Percentiles rank a stretch among this genome's conserved stretches.
Conservation (phyloP, 1,284 basidiomycete species). For the Mrakiaceae sp. region DNA sequence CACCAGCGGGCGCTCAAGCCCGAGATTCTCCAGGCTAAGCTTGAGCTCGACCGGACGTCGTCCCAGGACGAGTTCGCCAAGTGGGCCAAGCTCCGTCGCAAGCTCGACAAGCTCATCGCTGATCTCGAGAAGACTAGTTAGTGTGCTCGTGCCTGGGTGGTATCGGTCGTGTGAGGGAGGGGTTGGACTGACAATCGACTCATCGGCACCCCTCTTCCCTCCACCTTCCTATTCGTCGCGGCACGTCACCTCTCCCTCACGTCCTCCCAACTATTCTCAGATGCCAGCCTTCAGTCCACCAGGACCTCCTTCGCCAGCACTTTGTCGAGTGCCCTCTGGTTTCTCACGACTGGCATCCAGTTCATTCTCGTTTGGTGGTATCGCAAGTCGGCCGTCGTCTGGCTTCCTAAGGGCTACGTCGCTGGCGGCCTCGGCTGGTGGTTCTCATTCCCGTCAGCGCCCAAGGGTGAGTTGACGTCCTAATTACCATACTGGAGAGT, state of each 20-base stretch:
- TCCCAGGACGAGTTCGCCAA: slow-evolving; percentile 97
- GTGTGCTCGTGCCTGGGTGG: slow-evolving; percentile 30
- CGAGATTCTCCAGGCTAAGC: slow-evolving; percentile 65
- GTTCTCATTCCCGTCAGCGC: slow-evolving; percentile 66
- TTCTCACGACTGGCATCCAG: slow-evolving; percentile 70
- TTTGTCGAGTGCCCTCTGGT: slow-evolving; percentile 65
- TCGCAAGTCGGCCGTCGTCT: slow-evolving; percentile 76
- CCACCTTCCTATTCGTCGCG: not conserved
- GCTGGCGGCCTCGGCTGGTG: slow-evolving; percentile 66
- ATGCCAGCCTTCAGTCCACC: slow-evolving; percentile 52
- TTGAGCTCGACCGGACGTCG: slow-evolving; percentile 77
- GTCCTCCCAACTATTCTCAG: slow-evolving; percentile 36
- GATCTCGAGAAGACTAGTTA: slow-evolving; percentile 88
- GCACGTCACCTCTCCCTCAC: not conserved
- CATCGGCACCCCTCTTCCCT: not conserved
- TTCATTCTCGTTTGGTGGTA: slow-evolving; percentile 81
- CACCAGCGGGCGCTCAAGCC: slow-evolving; percentile 51
- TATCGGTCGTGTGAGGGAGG: not conserved
- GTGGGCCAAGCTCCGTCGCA: slow-evolving; percentile 88
- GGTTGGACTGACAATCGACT: not conserved
- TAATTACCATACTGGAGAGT: not conserved
- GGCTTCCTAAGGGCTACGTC: slow-evolving; percentile 76
- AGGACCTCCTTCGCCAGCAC: slow-evolving; percentile 57
- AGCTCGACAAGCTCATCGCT: slow-evolving; percentile 81
- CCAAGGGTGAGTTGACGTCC: slow-evolving; percentile 44